Percentiles rank a stretch among this genome's conserved stretches.
These are phyloP conservation scores for Pelargonium citronellum DNA, from an alignment of 441 rosid genomes.

Conservation along the genomic window DNA sequence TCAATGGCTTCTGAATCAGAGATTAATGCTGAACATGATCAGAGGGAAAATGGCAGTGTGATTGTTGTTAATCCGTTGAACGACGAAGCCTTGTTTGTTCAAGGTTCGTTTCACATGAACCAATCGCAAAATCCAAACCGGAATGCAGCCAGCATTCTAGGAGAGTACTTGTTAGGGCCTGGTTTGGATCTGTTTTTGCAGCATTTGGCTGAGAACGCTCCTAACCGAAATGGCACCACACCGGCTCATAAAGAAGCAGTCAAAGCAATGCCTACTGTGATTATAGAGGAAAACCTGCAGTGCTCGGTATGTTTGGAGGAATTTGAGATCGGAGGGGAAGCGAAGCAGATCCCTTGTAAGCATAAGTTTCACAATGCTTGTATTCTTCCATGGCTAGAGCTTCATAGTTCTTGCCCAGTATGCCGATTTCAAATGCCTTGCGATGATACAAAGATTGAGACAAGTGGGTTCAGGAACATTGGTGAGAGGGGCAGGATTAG, in stretches of 20 bases:
- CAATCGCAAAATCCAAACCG: slow-evolving; percentile 17
- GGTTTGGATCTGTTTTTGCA: slow-evolving; percentile 69
- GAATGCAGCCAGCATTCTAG: slow-evolving; percentile 30
- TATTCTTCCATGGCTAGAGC: slow-evolving; percentile 68
- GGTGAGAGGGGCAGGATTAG: slow-evolving; percentile 12
- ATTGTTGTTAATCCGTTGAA: slow-evolving; percentile 41
- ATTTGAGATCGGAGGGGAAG: slow-evolving; percentile 42
- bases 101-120: slow-evolving; percentile 25
- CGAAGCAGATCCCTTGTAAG: slow-evolving; percentile 67
- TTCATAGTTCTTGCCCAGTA: slow-evolving; percentile 79
- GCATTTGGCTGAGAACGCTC: slow-evolving; percentile 64
- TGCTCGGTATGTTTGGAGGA: slow-evolving; percentile 58
- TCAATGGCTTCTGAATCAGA: slow-evolving; percentile 23
- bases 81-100: slow-evolving; percentile 38
- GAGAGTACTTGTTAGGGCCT: slow-evolving; percentile 61
- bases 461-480: slow-evolving; percentile 20
- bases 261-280: slow-evolving; percentile 49
- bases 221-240: slow-evolving; percentile 58
- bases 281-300: slow-evolving; percentile 38
- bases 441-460: slow-evolving; percentile 43
- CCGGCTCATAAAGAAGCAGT: slow-evolving; percentile 61
- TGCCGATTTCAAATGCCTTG: slow-evolving; percentile 62
- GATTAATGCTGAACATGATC: slow-evolving; percentile 22
- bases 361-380: slow-evolving; percentile 62
- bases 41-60: slow-evolving; percentile 19